These are phyloP conservation scores for Xylariaceae sp. DNA, from an alignment of 2,329 filamentous ascomycete genomes.

Conservation along the genomic window DNA sequence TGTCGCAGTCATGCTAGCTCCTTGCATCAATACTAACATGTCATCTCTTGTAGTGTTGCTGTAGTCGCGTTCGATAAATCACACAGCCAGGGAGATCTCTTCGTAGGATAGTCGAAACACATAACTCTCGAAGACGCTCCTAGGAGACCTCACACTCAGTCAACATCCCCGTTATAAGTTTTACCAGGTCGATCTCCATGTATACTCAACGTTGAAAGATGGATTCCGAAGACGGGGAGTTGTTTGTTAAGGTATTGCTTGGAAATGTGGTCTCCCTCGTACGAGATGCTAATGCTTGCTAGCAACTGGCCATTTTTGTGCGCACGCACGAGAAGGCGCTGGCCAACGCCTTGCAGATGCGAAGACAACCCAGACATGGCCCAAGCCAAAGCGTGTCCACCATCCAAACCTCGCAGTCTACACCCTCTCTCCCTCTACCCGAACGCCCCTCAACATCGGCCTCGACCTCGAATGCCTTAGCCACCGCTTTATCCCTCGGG, in stretches of 20 bases:
- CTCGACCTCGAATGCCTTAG: slow-evolving; percentile 76
- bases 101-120: slow-evolving; percentile 23
- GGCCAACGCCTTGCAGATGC: slow-evolving; percentile 91
- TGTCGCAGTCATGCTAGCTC: slow-evolving; percentile 22
- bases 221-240: slow-evolving; percentile 88
- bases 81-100: slow-evolving; percentile 8
- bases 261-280: slow-evolving; percentile 32
- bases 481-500: slow-evolving; percentile 85
- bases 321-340: slow-evolving; percentile 96
- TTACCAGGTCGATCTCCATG: slow-evolving; percentile 48
- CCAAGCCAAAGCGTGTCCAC: slow-evolving; percentile 70
- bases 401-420: slow-evolving; percentile 60
- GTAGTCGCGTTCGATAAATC: slow-evolving; percentile 14
- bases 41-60: slow-evolving; percentile 22
- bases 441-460: slow-evolving; percentile 70
- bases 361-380: slow-evolving; percentile 76
- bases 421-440: slow-evolving; percentile 62
- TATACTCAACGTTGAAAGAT: slow-evolving; percentile 63
- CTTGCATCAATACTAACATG: slow-evolving; percentile 27
- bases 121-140: slow-evolving; percentile 18
- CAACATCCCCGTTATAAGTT: slow-evolving; percentile 14
- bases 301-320: slow-evolving; percentile 97
- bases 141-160: slow-evolving; percentile 11
- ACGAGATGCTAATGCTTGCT: slow-evolving; percentile 35
- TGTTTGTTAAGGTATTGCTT: slow-evolving; percentile 79